Base-by-base conservation (phyloP, 2,329 filamentous ascomycete genomes). In the Rhynchosporium graminicola region DNA sequence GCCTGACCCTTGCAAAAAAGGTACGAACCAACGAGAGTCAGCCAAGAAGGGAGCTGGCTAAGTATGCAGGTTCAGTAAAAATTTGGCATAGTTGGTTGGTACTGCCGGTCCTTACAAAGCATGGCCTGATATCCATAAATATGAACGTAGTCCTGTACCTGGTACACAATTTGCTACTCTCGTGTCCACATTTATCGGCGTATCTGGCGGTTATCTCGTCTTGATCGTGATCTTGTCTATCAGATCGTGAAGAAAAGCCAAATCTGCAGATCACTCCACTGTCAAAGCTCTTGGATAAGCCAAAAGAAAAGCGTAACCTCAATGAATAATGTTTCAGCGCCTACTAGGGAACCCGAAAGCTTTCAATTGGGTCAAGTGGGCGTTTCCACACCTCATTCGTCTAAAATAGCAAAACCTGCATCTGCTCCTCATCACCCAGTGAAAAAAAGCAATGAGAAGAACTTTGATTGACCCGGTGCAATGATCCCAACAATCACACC, bases 391-490 rank as follows among this genome's bases (percentile, higher is more conserved):
- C 20, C 20, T 20, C 20, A 20, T 20, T 20, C 20, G 20, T 20
- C 20, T 20, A 54, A 40, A 54, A 54, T 54, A 54, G 33, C 36
- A 54, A 54, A 54, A 54, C 51, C 12, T 54, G 33, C 51, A 20
- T 54, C 36, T 15, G 38, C n/a, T 20, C 51, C n/a, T 15, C 33
- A 40, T 28, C 51, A 10, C 4, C 50, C 50, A 52, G 13, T 33
- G 15, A 52, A 54, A 12, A 9, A 15, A 29, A 28, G 51, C 51
- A 29, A 10, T 20, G 51, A 52, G 12, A 42, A 20, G 28, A 54
- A 28, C 8, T 42, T 38, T 42, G 40, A n/a, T 45, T 45, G 13
- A 3, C n/a, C 42, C 38, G 51, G 29, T 28, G 20, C 51, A 33
- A 40, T 54, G 51, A 54, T 54, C 51, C 51, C 51, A 40, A 54